Evolutionary conservation across 1,284 basidiomycete species (phyloP), one percentile per base, ranked within the genome.

Genomic region (Sanghuangporus baumii): DNA sequence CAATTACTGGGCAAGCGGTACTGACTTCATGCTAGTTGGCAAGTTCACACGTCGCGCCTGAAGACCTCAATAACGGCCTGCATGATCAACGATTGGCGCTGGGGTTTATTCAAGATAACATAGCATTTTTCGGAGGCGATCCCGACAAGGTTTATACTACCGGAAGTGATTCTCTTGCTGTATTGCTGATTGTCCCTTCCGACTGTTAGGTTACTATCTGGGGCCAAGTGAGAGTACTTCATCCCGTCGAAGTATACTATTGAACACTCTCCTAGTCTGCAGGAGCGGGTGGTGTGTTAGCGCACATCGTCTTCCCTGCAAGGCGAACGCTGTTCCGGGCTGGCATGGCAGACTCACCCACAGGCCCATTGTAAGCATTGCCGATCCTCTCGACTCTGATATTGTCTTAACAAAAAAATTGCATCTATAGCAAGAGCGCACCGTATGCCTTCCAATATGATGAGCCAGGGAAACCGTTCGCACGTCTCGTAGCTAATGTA

Each of bases 101-200:
- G 2, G 67, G 73, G n/a, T 91, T 87, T 72, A 68, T 89, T 1
- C 81, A 86, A 63, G 69, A 83, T 11, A 87, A 89, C 65, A 82
- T 90, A 38, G 75, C 74, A 0, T 74, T 74, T 0, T 89, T 91
- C 67, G 87, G 87, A 4, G 88, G 88, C 0, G 84, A 89, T 70
- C 78, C 81, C 11, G 65, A 70, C 43, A 86, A 85, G 73, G 84
- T 83, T 60, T 23, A 47, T 16, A n/a, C 34, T 20, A 6, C 5
- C 2, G 23, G 31, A 18, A 6, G 0, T 23, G 20, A 31, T 14
- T 54, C 8, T 34, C 52, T 6, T n/a, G 11, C 3, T 14, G 16
- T n/a, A 46, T 14, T 16, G 1, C 16, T 46, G 43, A 46, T 46
- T 46, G 16, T n/a, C 7, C 43, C 52, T n/a, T 38, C 16, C 3